Percentiles rank a stretch among this genome's conserved stretches.
phyloP scores from a whole-genome alignment of 2,329 filamentous ascomycete species.

The Calonectria leucothoes region DNA sequence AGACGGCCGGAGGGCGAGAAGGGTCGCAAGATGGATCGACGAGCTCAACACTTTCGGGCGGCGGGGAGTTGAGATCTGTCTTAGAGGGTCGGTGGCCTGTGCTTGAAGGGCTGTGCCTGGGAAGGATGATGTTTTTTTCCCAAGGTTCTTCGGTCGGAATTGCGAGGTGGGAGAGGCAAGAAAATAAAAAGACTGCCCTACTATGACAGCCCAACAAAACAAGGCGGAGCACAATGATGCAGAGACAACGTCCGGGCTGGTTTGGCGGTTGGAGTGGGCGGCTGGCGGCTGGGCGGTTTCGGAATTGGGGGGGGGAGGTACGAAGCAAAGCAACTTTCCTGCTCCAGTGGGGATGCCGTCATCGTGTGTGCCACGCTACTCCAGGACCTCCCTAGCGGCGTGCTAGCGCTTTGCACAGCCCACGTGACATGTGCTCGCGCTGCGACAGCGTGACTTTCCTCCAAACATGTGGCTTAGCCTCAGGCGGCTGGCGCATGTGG shows the following conservation, averaged over 20 bases:
- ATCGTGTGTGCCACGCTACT: conserved; percentile 40
- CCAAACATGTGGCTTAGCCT: conserved; percentile 12
- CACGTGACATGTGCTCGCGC: conserved; percentile 33
- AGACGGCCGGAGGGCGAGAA: background rate
- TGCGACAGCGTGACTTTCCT: background rate
- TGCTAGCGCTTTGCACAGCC: conserved; percentile 33
- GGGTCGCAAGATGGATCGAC: background rate
- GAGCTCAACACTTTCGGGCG: conserved; percentile 23
- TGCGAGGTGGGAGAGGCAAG: background rate
- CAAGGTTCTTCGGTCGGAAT: background rate
- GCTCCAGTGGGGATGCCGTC: conserved; percentile 42
- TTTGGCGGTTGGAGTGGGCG: conserved; percentile 13
- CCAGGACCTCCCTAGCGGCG: conserved; percentile 28
- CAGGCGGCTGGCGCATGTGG: conserved; percentile 12
- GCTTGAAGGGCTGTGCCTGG: conserved; percentile 14
- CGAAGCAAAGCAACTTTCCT: conserved; percentile 33
- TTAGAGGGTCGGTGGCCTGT: conserved; percentile 13
- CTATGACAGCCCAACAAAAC: conserved; percentile 13
- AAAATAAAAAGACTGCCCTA: background rate
- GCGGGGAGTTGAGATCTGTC: conserved; percentile 12
- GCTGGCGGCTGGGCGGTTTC: conserved; percentile 17
- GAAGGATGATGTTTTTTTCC: conserved; percentile 19
- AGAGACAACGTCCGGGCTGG: conserved; percentile 1
- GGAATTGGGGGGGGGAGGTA: conserved; percentile 29
- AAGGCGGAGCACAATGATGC: conserved; percentile 16